These are phyloP conservation scores for Gossypium herbaceum DNA, from an alignment of 345 rosid genomes.

Conservation along the genomic window DNA sequence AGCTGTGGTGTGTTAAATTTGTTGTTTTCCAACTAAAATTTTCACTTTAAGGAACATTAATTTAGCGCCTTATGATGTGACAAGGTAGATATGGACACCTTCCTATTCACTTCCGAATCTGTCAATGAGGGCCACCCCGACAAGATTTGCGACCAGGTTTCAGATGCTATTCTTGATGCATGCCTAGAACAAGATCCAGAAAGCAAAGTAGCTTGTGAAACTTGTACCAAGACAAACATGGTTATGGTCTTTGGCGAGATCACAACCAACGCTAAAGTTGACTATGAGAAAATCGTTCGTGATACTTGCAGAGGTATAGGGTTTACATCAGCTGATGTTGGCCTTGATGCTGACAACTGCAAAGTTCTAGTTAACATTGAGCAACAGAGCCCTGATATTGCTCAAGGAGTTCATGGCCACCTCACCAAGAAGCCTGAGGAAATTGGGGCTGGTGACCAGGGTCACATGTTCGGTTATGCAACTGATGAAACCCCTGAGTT, in stretches of 20 bases:
- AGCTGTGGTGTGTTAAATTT: neutral
- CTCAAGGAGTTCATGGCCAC: constrained; percentile 83
- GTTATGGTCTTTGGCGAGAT: constrained; percentile 85
- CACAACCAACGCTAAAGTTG: constrained; percentile 63
- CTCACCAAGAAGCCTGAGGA: constrained; percentile 75
- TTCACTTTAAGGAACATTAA: neutral
- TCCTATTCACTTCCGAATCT: constrained; percentile 76
- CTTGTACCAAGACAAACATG: constrained; percentile 82
- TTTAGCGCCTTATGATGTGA: constrained; percentile 2
- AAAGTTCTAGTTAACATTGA: constrained; percentile 74
- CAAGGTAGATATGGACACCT: constrained; percentile 55
- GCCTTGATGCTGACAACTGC: constrained; percentile 71
- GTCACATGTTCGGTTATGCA: constrained; percentile 85
- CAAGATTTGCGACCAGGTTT: constrained; percentile 81
- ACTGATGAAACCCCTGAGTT: constrained; percentile 72
- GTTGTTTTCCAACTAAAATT: neutral
- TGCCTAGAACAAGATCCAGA: constrained; percentile 81
- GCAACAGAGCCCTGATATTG: constrained; percentile 80
- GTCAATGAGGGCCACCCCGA: constrained; percentile 85
- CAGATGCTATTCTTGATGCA: constrained; percentile 81
- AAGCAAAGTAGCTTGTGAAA: constrained; percentile 83
- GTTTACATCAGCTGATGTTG: constrained; percentile 64
- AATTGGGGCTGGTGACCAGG: constrained; percentile 88
- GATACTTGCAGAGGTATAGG: constrained; percentile 76
- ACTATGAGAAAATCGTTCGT: constrained; percentile 73